A percentile compares a stretch with the other conserved stretches of the same genome.
These are phyloP conservation scores for Cordyceps farinosa DNA, from an alignment of 2,329 filamentous ascomycete genomes.

Conservation along the genomic window DNA sequence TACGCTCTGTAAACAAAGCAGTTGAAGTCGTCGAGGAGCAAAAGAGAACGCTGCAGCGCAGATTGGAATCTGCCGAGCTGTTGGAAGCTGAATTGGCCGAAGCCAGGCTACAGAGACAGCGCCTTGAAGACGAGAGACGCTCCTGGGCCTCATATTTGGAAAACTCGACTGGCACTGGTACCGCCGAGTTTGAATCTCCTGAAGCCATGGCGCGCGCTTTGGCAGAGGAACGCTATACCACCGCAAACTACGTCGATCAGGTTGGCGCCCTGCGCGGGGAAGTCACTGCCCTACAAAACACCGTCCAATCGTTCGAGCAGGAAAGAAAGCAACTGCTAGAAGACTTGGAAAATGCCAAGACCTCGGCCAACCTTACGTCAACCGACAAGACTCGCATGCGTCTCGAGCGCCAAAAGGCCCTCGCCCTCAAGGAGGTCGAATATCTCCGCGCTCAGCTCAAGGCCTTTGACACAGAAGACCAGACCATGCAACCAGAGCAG, in stretches of 20 bases:
- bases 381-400: constrained; percentile 68
- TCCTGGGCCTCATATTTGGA: constrained; percentile 86
- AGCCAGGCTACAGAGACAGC: constrained; percentile 74
- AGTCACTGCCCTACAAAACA: constrained; percentile 69
- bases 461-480: constrained; percentile 82
- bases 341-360: constrained; percentile 69
- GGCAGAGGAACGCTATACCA: constrained; percentile 76
- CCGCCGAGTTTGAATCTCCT: constrained; percentile 79
- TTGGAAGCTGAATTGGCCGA: constrained; percentile 76
- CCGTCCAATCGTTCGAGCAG: constrained; percentile 66
- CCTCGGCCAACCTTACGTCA: constrained; percentile 42
- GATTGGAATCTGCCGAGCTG: constrained; percentile 68
- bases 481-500: constrained; percentile 75
- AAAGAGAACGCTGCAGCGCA: constrained; percentile 77
- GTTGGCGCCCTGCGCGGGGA: constrained; percentile 78
- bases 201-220: constrained; percentile 83
- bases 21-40: constrained; percentile 94
- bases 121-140: constrained; percentile 81
- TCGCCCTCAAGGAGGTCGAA: constrained; percentile 89
- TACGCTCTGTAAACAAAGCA: constrained; percentile 78
- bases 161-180: constrained; percentile 57
- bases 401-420: constrained; percentile 77
- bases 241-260: constrained; percentile 73
- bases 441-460: constrained; percentile 90
- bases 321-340: constrained; percentile 62